A percentile compares a stretch with the other conserved stretches of the same genome.
phyloP scores from a whole-genome alignment of 2,329 filamentous ascomycete species.

The Albifimbria verrucaria region DNA sequence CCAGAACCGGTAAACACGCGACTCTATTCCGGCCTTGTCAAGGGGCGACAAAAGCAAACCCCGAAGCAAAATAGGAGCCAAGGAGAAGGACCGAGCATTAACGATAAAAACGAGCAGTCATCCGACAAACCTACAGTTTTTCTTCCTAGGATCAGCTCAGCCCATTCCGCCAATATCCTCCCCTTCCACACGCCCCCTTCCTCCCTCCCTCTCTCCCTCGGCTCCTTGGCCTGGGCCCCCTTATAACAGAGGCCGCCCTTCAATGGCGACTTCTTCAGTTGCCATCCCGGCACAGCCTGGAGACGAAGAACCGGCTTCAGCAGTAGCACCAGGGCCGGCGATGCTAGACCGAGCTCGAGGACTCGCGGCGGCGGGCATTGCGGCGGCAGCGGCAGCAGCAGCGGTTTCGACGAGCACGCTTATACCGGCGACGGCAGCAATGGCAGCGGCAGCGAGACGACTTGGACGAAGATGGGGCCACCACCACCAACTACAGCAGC shows the following conservation, averaged over 20 bases:
- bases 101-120: neutral
- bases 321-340: neutral
- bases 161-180: neutral
- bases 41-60: neutral
- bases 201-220: no score
- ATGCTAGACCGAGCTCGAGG: conserved; percentile 2
- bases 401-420: neutral
- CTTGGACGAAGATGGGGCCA: neutral
- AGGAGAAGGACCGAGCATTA: neutral
- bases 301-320: neutral
- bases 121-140: neutral
- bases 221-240: no score
- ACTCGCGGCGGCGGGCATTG: conserved; percentile 1
- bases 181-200: neutral
- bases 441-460: neutral
- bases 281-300: neutral
- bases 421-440: neutral
- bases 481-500: neutral
- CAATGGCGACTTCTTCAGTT: neutral
- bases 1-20: neutral
- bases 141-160: neutral
- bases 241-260: neutral
- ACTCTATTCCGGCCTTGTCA: neutral
- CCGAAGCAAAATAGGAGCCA: neutral
- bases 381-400: neutral